Conservation (phyloP, 73 alveolate genomes). For the Uronychia binucleata region DNA sequence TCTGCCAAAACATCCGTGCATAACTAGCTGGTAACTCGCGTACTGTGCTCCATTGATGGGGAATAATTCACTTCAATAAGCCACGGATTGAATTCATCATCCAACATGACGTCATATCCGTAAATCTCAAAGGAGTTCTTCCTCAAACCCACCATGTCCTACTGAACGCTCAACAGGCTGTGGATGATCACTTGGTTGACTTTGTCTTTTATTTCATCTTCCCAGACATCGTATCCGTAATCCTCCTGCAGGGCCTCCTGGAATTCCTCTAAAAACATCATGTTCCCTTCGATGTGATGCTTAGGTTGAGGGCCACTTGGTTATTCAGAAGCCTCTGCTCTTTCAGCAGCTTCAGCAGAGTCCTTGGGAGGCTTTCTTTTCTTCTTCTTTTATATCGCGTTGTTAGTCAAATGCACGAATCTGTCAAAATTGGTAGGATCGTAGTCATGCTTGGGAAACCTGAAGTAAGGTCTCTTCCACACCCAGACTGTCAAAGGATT, state of each 20-base stretch:
- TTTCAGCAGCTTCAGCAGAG: not conserved
- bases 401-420: conserved; percentile 95
- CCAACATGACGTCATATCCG: conserved; percentile 97
- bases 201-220: conserved; percentile 84
- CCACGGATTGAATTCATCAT: conserved; percentile 86
- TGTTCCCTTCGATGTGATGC: conserved; percentile 91
- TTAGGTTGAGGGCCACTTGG: not conserved
- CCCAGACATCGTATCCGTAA: conserved; percentile 91
- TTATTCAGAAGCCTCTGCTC: no score
- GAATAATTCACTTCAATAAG: conserved; percentile 88
- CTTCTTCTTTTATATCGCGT: conserved; percentile 89
- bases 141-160: conserved; percentile 89
- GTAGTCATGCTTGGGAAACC: conserved; percentile 97
- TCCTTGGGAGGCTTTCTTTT: conserved; percentile 21
- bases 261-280: conserved; percentile 94
- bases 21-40: conserved; percentile 87
- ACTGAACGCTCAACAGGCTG: conserved; percentile 87
- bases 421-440: conserved; percentile 90
- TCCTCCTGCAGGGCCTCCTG: conserved; percentile 75
- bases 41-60: conserved; percentile 94
- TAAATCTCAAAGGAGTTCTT: conserved; percentile 89
- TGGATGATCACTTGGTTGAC: conserved; percentile 83
- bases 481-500: conserved; percentile 94
- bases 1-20: conserved; percentile 85
- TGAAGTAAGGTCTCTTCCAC: conserved; percentile 92